Base-by-base conservation (phyloP, 176 grass and related monocot species). In the Chloris gayana region DNA sequence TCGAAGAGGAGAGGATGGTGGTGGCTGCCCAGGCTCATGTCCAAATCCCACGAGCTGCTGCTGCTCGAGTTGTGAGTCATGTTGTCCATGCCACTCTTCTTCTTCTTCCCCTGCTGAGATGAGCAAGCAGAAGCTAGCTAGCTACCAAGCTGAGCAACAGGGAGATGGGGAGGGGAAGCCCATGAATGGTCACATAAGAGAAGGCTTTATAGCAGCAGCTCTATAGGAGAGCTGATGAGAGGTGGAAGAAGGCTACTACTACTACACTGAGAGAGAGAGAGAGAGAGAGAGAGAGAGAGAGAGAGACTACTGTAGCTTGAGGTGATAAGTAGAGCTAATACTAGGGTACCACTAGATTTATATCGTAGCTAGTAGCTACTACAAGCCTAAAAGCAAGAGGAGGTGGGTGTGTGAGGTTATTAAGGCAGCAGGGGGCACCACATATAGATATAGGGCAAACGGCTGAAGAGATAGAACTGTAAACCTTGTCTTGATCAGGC, bases 21-120 rank as follows among this genome's bases (percentile, higher is more conserved):
- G 60, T 89, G 86, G 88, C 82, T 93, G 74, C 91, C 86, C 51
- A 97, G 89, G 74, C 73, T 91, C 91, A 97, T 97, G 83, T 97
- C 91, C 65, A 97, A 83, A 82, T 97, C 91, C 94, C 91, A 97
- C 22, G 88, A 97, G 86, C 82, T 91, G 78, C 94, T 88, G 81
- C 87, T 89, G 84, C 87, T 91, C 15, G 82, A 85, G 86, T 97
- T 93, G 57, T 81, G 80, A 63, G 87, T 84, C 33, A 70, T 86
- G 74, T 91, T 93, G 79, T 93, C 83, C 88, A 91, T 97, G 82
- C 67, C 5, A 42, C 51, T 53, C 54, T 38, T 53, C 62, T 38
- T 22, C 46, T 18, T 75, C 65, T 24, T 17, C 42, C n/a, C 5
- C 66, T 84, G 34, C 34, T 39, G 34, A n/a, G n/a, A n/a, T n/a